Evolutionary conservation across 1,139 yeast species (phyloP).

Genomic region (Yamadazyma sp.): DNA sequence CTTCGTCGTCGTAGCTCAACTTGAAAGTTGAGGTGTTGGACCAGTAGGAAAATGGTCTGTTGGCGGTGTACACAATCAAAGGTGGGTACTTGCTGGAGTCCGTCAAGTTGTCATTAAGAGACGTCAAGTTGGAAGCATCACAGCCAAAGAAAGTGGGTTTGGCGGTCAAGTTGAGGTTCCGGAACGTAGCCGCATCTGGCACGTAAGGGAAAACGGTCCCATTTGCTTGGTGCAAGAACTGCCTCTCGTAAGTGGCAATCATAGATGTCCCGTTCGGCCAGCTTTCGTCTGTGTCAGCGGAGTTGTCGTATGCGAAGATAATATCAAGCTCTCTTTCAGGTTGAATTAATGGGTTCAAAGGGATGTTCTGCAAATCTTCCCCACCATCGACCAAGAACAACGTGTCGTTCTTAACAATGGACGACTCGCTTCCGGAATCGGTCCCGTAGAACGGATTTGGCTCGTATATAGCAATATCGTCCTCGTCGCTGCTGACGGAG

Average conservation of each 20-base stretch:
- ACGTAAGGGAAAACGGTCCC: conserved; percentile 79
- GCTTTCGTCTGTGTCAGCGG: conserved; percentile 40
- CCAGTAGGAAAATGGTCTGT: conserved; percentile 64
- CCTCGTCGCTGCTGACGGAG: conserved; percentile 43
- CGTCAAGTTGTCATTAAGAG: conserved; percentile 28
- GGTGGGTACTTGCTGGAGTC: conserved; percentile 54
- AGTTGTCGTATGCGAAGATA: conserved; percentile 51
- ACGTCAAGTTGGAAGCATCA: conserved; percentile 64
- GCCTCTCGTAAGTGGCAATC: conserved; percentile 62
- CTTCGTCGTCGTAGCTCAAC: conserved; percentile 58
- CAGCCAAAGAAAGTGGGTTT: conserved; percentile 88
- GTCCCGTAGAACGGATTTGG: conserved; percentile 58
- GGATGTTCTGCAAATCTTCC: conserved; percentile 43
- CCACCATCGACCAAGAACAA: conserved; percentile 47
- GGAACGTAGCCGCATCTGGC: conserved; percentile 70
- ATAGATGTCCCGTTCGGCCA: conserved; percentile 47
- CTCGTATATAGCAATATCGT: conserved; percentile 45
- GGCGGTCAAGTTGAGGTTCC: conserved; percentile 57
- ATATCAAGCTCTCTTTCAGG: conserved; percentile 41
- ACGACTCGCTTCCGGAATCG: conserved; percentile 34
- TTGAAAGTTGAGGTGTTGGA: conserved; percentile 75
- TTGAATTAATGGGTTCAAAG: conserved; percentile 40
- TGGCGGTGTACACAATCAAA: conserved; percentile 75
- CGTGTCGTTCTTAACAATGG: conserved; percentile 34
- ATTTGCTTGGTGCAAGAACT: conserved; percentile 61